A percentile compares a stretch with the other conserved stretches of the same genome.
These are phyloP conservation scores for Bonia amplexicaulis DNA, from an alignment of 176 grass and related monocot genomes.

Conservation along the genomic window DNA sequence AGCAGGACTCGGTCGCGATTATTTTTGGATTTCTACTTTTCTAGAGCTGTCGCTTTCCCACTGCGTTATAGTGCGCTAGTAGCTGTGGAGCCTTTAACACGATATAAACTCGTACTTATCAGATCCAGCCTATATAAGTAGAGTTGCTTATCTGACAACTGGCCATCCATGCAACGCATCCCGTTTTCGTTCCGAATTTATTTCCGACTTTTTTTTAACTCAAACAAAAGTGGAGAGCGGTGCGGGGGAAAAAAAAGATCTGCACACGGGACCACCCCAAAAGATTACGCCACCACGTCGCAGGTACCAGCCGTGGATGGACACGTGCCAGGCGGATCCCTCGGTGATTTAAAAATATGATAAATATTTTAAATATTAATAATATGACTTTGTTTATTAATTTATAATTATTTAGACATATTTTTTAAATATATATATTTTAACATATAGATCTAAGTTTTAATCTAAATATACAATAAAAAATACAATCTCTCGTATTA, in stretches of 20 bases:
- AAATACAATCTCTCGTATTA: too few relatives aligned
- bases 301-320: neutral
- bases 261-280: neutral
- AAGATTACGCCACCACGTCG: slow-evolving; percentile 12
- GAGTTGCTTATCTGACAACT: accelerated
- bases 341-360: too few relatives aligned
- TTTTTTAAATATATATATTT: too few relatives aligned
- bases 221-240: neutral
- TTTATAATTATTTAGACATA: too few relatives aligned
- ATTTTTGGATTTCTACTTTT: slow-evolving; percentile 28
- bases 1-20: neutral
- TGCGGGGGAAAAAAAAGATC: neutral
- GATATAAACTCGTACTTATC: accelerated
- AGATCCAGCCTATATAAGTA: neutral
- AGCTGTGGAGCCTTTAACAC: slow-evolving; percentile 28
- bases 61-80: slow-evolving; percentile 37
- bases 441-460: too few relatives aligned
- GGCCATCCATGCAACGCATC: slow-evolving; percentile 8
- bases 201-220: neutral
- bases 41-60: slow-evolving; percentile 44
- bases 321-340: neutral
- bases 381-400: neutral
- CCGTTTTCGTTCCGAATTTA: slow-evolving; percentile 22
- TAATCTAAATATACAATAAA: too few relatives aligned
- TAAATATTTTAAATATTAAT: too few relatives aligned